A percentile compares a stretch with the other conserved stretches of the same genome.
phyloP scores from a whole-genome alignment of 179 eudicot genomes.

The Carnegiea gigantea region DNA sequence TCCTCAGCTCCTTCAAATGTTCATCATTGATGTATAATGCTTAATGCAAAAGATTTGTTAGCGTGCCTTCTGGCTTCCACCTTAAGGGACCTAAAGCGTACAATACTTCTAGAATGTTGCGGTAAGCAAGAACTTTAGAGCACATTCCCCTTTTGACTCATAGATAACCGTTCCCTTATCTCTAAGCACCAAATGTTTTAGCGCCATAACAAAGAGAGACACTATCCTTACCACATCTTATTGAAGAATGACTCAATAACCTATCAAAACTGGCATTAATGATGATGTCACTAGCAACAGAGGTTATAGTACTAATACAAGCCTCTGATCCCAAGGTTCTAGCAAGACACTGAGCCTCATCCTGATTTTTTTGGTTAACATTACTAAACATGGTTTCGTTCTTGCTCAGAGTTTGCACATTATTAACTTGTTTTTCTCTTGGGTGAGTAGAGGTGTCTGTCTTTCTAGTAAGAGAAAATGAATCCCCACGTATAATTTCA shows the following conservation, averaged over 20 bases:
- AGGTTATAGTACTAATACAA: constrained; percentile 31
- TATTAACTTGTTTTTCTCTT: constrained; percentile 32
- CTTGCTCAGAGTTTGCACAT: constrained; percentile 34
- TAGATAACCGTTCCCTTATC: constrained; percentile 23
- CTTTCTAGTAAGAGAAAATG: constrained; percentile 36
- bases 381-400: constrained; percentile 20
- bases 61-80: constrained; percentile 60
- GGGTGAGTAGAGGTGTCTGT: constrained; percentile 45
- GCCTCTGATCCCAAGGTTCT: constrained; percentile 26
- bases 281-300: constrained; percentile 60
- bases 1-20: constrained; percentile 58
- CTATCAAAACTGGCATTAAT: constrained; percentile 33
- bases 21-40: constrained; percentile 63
- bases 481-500: constrained; percentile 11
- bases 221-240: constrained; percentile 21
- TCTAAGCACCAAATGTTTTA: constrained; percentile 35
- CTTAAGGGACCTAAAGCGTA: constrained; percentile 63
- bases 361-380: constrained; percentile 23
- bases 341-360: constrained; percentile 16
- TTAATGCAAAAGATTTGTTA: constrained; percentile 54
- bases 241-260: constrained; percentile 30
- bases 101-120: constrained; percentile 45
- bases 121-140: constrained; percentile 44
- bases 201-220: constrained; percentile 48
- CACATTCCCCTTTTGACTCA: constrained; percentile 28